Evolutionary conservation across 169 alveolate species (phyloP).

Genomic region (Besnoitia besnoiti): DNA sequence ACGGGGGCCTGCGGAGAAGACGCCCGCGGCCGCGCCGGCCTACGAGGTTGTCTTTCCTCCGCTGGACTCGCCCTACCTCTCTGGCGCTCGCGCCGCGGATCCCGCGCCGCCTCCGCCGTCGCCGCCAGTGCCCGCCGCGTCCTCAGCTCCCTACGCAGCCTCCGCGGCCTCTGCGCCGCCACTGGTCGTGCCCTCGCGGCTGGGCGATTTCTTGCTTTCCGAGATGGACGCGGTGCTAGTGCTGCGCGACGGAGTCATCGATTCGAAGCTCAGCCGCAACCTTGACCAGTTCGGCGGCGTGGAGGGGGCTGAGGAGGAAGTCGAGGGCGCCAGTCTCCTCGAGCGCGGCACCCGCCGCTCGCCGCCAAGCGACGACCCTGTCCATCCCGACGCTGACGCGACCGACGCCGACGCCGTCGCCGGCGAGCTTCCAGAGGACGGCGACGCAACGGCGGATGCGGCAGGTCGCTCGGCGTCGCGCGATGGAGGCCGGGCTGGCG

Average conservation of each 20-base stretch:
- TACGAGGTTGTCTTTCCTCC: not conserved
- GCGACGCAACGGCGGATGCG: not conserved
- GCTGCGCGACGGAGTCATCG: constrained; percentile 65
- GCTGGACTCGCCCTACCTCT: not conserved
- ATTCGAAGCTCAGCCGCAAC: constrained; percentile 35
- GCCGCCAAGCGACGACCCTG: not conserved
- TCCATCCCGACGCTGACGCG: not conserved
- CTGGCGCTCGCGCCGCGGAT: too few relatives aligned
- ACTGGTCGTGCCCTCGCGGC: not conserved
- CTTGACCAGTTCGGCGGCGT: constrained; percentile 1
- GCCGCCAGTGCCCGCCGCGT: not conserved
- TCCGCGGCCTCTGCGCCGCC: not conserved
- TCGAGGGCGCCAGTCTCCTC: constrained; percentile 45
- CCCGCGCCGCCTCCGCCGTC: not conserved
- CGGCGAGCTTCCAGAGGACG: constrained; percentile 22
- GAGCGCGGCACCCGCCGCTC: constrained; percentile 2
- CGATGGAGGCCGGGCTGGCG: not conserved
- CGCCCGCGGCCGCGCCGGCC: not conserved
- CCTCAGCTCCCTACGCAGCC: not conserved
- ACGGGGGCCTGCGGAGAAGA: not conserved
- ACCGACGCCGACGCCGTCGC: not conserved
- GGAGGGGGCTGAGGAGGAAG: constrained; percentile 42
- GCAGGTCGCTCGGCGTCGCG: not conserved
- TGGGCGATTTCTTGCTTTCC: constrained; percentile 42
- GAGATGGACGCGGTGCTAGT: constrained; percentile 52